Evolutionary conservation across 2,329 filamentous ascomycete genomes (phyloP).

Genomic region (Fusarium sambucinum): DNA sequence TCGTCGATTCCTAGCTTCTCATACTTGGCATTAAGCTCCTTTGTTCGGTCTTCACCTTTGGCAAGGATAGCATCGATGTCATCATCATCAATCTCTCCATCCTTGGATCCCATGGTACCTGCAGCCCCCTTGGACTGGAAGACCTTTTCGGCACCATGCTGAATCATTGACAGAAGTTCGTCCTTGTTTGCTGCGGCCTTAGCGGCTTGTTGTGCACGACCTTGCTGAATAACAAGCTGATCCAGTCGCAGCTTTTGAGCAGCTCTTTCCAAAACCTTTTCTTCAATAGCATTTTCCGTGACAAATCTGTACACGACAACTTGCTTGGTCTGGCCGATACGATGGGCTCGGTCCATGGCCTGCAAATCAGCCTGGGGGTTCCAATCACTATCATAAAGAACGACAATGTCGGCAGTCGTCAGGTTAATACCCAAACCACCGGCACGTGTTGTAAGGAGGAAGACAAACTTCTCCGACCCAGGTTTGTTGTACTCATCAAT

Average conservation of each 20-base stretch:
- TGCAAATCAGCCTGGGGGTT: conserved; percentile 98
- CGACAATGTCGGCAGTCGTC: conserved; percentile 93
- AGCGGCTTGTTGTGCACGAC: conserved; percentile 87
- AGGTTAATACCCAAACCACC: conserved; percentile 97
- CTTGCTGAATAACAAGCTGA: conserved; percentile 97
- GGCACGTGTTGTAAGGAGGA: conserved; percentile 93
- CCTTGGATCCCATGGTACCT: conserved; percentile 69
- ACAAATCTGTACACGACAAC: conserved; percentile 97
- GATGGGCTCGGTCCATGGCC: conserved; percentile 98
- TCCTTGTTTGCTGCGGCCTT: conserved; percentile 97
- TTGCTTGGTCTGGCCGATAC: conserved; percentile 98
- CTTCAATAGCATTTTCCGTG: conserved; percentile 97
- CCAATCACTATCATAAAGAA: conserved; percentile 98
- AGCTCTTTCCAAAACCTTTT: conserved; percentile 96
- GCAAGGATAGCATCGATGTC: conserved; percentile 91
- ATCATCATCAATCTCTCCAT: conserved; percentile 78
- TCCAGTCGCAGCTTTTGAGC: conserved; percentile 97
- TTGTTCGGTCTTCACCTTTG: conserved; percentile 88
- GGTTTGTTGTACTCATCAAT: conserved; percentile 99
- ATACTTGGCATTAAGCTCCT: conserved; percentile 91
- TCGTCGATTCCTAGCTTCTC: conserved; percentile 98
- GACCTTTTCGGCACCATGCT: conserved; percentile 96
- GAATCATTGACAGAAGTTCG: conserved; percentile 96
- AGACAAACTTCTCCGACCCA: conserved; percentile 95
- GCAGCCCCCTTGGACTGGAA: conserved; percentile 80